Conservation (phyloP, 2,329 filamentous ascomycete species). For the Calonectria ilicicola region DNA sequence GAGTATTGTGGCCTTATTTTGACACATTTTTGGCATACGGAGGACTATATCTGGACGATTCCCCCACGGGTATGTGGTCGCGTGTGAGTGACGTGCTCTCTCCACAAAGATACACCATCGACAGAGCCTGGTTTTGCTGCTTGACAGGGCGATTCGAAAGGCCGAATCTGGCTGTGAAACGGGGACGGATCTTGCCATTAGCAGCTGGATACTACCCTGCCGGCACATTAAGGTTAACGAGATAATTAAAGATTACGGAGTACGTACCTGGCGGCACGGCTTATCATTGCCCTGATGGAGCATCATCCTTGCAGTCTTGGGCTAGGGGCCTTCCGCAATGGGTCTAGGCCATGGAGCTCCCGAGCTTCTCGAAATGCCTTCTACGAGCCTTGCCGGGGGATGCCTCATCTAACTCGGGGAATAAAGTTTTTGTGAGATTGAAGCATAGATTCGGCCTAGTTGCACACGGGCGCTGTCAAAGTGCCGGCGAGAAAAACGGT, state of each 20-base stretch:
- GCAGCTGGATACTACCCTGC: neutral
- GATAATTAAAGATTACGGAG: slow-evolving; percentile 7
- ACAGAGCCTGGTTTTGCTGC: neutral
- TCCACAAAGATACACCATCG: slow-evolving; percentile 5
- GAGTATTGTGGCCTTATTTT: neutral
- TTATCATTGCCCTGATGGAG: neutral
- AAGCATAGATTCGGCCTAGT: neutral
- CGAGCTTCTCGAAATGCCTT: neutral
- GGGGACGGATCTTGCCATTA: neutral
- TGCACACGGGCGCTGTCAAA: neutral
- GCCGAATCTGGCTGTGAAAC: neutral
- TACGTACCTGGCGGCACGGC: neutral
- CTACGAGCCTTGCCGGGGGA: neutral
- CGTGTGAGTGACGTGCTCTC: neutral
- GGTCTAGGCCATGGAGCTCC: neutral
- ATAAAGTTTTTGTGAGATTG: slow-evolving; percentile 4
- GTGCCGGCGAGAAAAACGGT: neutral
- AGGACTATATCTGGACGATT: neutral
- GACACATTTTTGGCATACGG: neutral
- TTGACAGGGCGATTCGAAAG: neutral
- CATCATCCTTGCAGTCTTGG: neutral
- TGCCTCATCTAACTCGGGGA: neutral
- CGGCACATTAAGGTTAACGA: neutral
- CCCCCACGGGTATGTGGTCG: neutral
- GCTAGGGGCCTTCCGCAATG: neutral